Evolutionary conservation across 2,329 filamentous ascomycete species (phyloP).

Genomic region (Fusarium protoensiforme): DNA sequence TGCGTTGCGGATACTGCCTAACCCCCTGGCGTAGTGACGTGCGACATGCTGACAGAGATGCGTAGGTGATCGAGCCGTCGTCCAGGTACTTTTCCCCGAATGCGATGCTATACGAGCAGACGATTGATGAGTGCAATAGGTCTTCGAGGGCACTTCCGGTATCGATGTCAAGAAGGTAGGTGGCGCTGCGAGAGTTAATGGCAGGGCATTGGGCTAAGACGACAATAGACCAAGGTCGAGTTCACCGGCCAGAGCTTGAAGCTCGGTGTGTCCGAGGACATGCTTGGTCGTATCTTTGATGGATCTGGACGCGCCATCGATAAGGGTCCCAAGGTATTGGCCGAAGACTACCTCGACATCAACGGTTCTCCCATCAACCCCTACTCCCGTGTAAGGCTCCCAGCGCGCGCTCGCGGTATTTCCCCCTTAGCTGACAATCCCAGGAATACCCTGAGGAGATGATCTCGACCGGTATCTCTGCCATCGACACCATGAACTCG

Average conservation of each 20-base stretch:
- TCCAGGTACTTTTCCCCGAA: conserved; percentile 74
- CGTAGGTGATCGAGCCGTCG: conserved; percentile 88
- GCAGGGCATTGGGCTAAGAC: conserved; percentile 40
- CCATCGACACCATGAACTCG: conserved; percentile 98
- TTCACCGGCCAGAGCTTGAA: conserved; percentile 98
- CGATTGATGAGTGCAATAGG: conserved; percentile 63
- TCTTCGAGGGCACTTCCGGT: conserved; percentile 96
- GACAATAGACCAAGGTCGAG: conserved; percentile 86
- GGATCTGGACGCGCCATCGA: conserved; percentile 98
- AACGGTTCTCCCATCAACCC: conserved; percentile 99
- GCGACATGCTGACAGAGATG: conserved; percentile 33
- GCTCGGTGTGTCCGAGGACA: conserved; percentile 98
- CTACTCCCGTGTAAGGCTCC: conserved; percentile 82
- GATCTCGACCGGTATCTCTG: conserved; percentile 99
- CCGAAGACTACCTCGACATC: conserved; percentile 98
- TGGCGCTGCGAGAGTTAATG: conserved; percentile 5
- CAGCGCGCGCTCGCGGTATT: background rate
- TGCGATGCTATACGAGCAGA: conserved; percentile 17
- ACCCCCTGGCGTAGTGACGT: conserved; percentile 14
- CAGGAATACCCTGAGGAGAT: conserved; percentile 99
- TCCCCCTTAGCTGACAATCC: conserved; percentile 26
- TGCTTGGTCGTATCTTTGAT: conserved; percentile 99
- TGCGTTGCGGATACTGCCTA: conserved; percentile 52
- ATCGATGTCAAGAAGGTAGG: conserved; percentile 98
- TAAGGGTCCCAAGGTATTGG: conserved; percentile 97